Evolutionary conservation across 2,329 filamentous ascomycete species (phyloP).

Genomic region (Cercospora zeae-maydis): DNA sequence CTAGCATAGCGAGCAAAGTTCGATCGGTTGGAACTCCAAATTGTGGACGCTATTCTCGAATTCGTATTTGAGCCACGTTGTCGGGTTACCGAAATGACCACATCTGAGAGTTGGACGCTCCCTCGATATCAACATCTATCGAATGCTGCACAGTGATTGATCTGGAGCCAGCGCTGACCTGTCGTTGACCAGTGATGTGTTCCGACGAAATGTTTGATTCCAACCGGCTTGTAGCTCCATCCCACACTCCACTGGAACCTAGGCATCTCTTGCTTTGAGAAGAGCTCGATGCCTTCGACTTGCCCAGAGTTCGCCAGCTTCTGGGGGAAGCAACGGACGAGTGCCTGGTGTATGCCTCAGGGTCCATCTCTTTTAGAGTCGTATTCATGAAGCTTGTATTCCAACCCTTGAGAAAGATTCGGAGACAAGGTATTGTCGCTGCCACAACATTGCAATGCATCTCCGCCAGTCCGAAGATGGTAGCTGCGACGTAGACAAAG

Average conservation of each 20-base stretch:
- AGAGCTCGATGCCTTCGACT: not conserved
- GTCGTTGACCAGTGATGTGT: not conserved
- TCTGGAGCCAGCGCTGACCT: constrained; percentile 1
- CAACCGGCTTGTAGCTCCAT: not conserved
- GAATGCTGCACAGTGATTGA: constrained; percentile 14
- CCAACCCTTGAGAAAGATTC: constrained; percentile 24
- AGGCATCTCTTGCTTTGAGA: constrained; percentile 2
- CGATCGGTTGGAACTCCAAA: not conserved
- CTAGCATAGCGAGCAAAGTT: not conserved
- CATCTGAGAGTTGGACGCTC: not conserved
- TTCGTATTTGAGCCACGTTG: not conserved
- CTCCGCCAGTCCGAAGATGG: constrained; percentile 21
- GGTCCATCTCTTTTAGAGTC: constrained; percentile 7
- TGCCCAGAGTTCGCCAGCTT: not conserved
- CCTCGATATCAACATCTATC: constrained; percentile 7
- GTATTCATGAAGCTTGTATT: constrained; percentile 19
- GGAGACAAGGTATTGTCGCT: constrained; percentile 24
- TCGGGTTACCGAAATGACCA: not conserved
- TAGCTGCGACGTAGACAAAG: constrained; percentile 13
- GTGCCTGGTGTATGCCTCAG: constrained; percentile 9
- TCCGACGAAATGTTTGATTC: constrained; percentile 11
- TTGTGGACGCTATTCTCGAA: not conserved
- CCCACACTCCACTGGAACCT: constrained; percentile 9
- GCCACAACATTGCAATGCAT: constrained; percentile 24
- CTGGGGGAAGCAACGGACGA: constrained; percentile 1